Base-by-base conservation (phyloP, 805 yeast species). In the Candida rishiriensis region DNA sequence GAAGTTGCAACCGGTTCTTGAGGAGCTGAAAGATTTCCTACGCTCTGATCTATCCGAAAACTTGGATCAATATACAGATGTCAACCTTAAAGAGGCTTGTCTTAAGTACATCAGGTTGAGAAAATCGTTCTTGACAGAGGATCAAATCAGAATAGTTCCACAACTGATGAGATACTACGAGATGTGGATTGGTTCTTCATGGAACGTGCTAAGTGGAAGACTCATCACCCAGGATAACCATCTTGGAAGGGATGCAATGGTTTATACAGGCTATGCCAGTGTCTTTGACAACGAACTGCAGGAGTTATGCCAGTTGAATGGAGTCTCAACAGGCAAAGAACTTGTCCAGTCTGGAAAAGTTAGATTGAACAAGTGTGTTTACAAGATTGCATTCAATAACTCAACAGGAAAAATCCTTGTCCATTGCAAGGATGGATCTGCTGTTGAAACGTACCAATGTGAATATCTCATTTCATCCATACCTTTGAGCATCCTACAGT, bases 131-230 rank as follows among this genome's bases (percentile, higher is more conserved):
- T 61, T 85, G 37, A 72, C 81, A 0, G 61, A 64, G 15, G 73
- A 66, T 3, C 90, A 83, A 57, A 68, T 70, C 15, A 56, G 59
- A 34, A 69, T 69, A 50, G 72, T 80, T 10, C 75, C 78, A 2
- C 78, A 79, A 47, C 53, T 75, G 41, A 54, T 75, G 12, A 69
- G 95, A 54, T 67, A 68, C 41, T 42, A 51, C 29, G 97, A 88
- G 60, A 64, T 85, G 41, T 88, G 95, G 91, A 80, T 79, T 56
- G 97, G 95, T 1, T 70, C 83, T 17, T 72, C 82, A 29, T 80
- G 88, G 80, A 76, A 75, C 26, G 64, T 61, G 21, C 65, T 83
- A 38, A 83, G 93, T 55, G 83, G 83, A 2, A 77, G 80, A 50
- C 77, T 76, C 48, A 48, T 59, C 21, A 38, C 83, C 0, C 66